Percentiles rank a stretch among this genome's conserved stretches.
phyloP scores from a whole-genome alignment of 129 eudicot genomes.

The Arctium lappa region DNA sequence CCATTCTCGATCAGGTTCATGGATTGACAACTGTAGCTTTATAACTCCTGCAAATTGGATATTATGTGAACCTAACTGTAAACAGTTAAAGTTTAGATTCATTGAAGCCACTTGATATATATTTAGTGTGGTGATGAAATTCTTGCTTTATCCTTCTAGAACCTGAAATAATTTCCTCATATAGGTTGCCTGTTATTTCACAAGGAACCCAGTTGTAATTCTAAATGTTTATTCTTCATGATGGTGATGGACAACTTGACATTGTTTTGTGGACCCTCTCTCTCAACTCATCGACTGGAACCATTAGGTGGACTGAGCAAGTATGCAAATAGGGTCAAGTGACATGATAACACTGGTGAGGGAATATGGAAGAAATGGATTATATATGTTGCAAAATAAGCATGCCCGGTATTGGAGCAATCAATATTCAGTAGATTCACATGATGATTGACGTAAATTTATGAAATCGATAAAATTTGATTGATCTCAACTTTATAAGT shows the following conservation, averaged over 20 bases:
- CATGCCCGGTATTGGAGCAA: neutral
- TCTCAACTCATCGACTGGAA: neutral
- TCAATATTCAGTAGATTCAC: neutral
- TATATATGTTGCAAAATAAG: neutral
- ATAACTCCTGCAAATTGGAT: neutral
- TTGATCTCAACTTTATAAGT: neutral
- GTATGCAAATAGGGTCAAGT: neutral
- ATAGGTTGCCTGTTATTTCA: neutral
- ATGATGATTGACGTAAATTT: neutral
- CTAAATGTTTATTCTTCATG: neutral
- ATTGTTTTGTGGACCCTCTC: neutral
- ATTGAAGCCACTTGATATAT: conserved; percentile 2
- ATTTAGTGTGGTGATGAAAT: neutral
- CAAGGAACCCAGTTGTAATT: neutral
- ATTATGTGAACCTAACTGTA: neutral
- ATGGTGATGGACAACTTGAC: neutral
- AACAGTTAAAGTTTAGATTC: neutral
- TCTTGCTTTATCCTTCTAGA: neutral
- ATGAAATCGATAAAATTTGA: neutral
- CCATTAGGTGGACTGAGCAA: neutral
- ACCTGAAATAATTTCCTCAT: neutral
- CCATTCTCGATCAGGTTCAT: neutral
- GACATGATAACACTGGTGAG: neutral
- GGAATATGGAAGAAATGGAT: neutral
- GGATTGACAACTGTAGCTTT: neutral